A percentile compares a stretch with the other conserved stretches of the same genome.
Conservation (phyloP, 2,329 filamentous ascomycete species). For the Huntiella bhutanensis region DNA sequence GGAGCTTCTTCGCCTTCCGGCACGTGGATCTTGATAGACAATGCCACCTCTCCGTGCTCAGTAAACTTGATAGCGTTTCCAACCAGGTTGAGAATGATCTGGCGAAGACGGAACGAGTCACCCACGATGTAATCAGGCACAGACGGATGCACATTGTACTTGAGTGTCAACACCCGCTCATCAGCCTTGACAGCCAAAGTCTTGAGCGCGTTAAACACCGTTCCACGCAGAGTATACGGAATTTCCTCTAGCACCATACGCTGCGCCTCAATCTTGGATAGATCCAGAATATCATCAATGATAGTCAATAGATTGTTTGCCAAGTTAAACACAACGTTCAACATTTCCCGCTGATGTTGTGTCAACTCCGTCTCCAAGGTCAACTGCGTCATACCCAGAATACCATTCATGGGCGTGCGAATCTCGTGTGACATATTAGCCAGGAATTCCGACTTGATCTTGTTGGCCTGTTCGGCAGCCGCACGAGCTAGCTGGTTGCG, state of each 20-base stretch:
- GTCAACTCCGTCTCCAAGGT: constrained; percentile 90
- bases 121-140: constrained; percentile 91
- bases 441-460: constrained; percentile 94
- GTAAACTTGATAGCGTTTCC: constrained; percentile 99
- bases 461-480: constrained; percentile 88
- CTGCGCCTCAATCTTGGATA: constrained; percentile 78
- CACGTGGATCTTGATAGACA: constrained; percentile 48
- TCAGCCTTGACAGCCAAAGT: constrained; percentile 94
- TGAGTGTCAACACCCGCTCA: constrained; percentile 81
- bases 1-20: constrained; percentile 31
- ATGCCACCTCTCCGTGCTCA: constrained; percentile 85
- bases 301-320: constrained; percentile 93
- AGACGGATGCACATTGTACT: constrained; percentile 81
- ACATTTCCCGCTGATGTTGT: constrained; percentile 90
- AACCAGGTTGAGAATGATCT: constrained; percentile 92
- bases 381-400: constrained; percentile 94
- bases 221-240: constrained; percentile 81
- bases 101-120: constrained; percentile 85
- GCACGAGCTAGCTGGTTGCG: constrained; percentile 90
- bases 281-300: constrained; percentile 66
- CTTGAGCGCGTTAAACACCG: constrained; percentile 93
- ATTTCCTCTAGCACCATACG: constrained; percentile 98
- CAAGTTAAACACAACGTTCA: constrained; percentile 93
- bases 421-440: constrained; percentile 99
- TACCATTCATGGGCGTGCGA: constrained; percentile 90